Evolutionary conservation across 352 stramenopile genomes (phyloP), one percentile per base, ranked within the genome.

Genomic region (Pythium phragmitis): DNA sequence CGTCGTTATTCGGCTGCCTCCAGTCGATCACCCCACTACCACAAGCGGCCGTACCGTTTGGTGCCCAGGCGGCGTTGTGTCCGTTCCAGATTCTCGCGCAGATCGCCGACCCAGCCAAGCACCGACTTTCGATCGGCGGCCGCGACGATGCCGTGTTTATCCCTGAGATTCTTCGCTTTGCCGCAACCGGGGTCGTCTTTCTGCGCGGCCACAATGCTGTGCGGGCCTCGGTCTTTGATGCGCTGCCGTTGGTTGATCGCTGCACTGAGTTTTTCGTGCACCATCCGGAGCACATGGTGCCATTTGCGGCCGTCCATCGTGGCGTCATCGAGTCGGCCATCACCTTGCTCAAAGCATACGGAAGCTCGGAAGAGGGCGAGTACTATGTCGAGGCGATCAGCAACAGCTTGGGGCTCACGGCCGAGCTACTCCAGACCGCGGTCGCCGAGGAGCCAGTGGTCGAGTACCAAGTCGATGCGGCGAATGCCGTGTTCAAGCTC

Each of bases 171-270:
- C 47, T 73, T 2, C 60, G 61, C 12, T 61, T 64, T 57, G 67
- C 67, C 12, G 61, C 67, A 0, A 21, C 28, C 11, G 67, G 67
- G 3, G 47, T 74, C n/a, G 58, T 70, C 9, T 70, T 68, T 52
- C 28, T 74, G 28, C 62, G 54, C 30, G 58, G 30, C 4, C 9
- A 57, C 16, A 7, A 43, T 4, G 39, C n/a, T 14, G 39, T 53
- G 2, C 53, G 60, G 0, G 50, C 21, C 1, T 59, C 30, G 1
- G 52, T 73, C 34, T 54, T 68, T 9, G 67, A 73, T 1, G 61
- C 53, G 9, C 5, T 73, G 8, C 67, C 67, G 7, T 30, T 73
- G 26, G 21, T 69, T 2, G 57, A 68, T 28, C 52, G 60, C 17
- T 73, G 55, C 26, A 19, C 49, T 16, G 50, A 62, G 43, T 60